A percentile compares a stretch with the other conserved stretches of the same genome.
These are phyloP conservation scores for Salpingoeca rosetta DNA, from an alignment of 78 protist genomes.

Conservation along the genomic window DNA sequence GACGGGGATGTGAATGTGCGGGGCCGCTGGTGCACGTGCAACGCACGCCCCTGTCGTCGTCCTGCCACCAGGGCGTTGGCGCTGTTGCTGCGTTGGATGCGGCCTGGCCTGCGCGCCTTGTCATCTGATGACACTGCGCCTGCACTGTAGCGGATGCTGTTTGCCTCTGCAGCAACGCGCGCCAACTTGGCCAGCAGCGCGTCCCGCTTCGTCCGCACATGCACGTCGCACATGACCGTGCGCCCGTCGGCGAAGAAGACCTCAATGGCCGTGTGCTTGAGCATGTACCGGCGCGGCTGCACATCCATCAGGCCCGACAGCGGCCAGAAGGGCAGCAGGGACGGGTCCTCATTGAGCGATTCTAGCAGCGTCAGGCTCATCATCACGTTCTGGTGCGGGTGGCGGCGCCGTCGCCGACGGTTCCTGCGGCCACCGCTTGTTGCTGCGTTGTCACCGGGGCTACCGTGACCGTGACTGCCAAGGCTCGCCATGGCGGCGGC, in stretches of 20 bases:
- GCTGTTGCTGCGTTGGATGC: neutral
- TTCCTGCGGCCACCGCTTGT: neutral
- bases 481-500: neutral
- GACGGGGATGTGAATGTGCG: too few relatives aligned
- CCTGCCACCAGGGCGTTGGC: too few relatives aligned
- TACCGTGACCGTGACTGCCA: neutral
- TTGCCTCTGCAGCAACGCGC: too few relatives aligned
- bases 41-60: too few relatives aligned
- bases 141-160: neutral
- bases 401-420: neutral
- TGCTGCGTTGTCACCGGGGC: neutral
- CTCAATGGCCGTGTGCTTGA: constrained; percentile 68
- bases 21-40: too few relatives aligned
- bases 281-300: constrained; percentile 57
- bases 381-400: neutral
- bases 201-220: constrained; percentile 40
- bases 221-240: constrained; percentile 38
- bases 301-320: constrained; percentile 41
- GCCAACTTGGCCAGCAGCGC: constrained; percentile 7
- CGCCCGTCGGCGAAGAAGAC: constrained; percentile 55
- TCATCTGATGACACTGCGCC: neutral
- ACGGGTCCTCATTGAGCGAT: constrained; percentile 16
- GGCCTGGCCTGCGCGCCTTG: neutral
- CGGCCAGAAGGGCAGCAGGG: neutral
- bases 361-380: neutral